These are phyloP conservation scores for Neofusicoccum laricinum DNA, from an alignment of 2,329 filamentous ascomycete genomes.

Conservation along the genomic window DNA sequence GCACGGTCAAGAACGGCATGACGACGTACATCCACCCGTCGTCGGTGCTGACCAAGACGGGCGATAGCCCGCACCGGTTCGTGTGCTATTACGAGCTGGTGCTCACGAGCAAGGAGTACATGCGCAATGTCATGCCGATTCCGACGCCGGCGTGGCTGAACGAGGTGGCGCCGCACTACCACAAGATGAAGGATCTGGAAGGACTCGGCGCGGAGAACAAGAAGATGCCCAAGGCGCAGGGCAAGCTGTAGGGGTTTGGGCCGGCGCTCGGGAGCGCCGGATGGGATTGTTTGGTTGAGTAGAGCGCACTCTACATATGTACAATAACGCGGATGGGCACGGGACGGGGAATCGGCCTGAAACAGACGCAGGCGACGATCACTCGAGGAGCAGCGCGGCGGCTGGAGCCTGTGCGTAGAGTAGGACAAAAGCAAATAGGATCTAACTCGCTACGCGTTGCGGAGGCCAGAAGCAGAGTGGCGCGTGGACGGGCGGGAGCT, in stretches of 20 bases:
- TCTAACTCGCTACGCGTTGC: background rate
- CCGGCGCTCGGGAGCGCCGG: background rate
- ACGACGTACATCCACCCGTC: conserved; percentile 91
- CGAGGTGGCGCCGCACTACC: conserved; percentile 90
- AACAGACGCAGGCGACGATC: background rate
- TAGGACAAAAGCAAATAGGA: background rate
- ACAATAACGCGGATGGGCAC: no score
- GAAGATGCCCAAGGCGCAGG: conserved; percentile 66
- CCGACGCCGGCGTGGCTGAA: conserved; percentile 74
- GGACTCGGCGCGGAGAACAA: conserved; percentile 63
- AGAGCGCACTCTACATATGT: background rate
- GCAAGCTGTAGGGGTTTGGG: conserved; percentile 20
- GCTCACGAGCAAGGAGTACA: conserved; percentile 85
- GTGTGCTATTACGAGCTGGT: conserved; percentile 85
- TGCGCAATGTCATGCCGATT: conserved; percentile 82
- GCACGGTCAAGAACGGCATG: conserved; percentile 86
- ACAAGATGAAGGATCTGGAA: conserved; percentile 89
- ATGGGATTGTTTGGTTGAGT: background rate
- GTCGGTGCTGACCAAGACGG: conserved; percentile 75
- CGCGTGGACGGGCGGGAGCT: background rate
- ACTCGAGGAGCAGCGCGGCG: background rate
- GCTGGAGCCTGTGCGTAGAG: background rate
- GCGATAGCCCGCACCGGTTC: conserved; percentile 73
- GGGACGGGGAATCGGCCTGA: background rate
- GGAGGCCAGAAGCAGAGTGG: background rate